These are phyloP conservation scores for Phytophthora chlamydospora DNA, from an alignment of 352 stramenopile genomes.

Conservation along the genomic window DNA sequence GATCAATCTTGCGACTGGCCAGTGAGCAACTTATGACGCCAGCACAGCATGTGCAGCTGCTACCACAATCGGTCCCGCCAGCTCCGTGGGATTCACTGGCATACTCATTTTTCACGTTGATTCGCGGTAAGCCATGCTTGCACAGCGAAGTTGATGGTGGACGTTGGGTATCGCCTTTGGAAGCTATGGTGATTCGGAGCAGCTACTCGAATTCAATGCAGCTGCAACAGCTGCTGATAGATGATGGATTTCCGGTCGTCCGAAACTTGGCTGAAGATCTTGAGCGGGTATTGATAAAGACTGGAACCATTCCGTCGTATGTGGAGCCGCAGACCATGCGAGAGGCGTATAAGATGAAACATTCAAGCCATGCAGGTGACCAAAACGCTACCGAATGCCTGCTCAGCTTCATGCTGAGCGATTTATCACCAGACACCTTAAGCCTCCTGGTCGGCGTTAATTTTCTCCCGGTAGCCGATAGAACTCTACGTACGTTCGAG, in stretches of 20 bases:
- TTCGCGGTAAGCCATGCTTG: conserved; percentile 51
- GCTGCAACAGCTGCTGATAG: conserved; percentile 50
- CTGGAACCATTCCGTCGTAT: conserved; percentile 45
- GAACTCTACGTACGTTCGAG: conserved; percentile 49
- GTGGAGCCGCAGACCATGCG: conserved; percentile 46
- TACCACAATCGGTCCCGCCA: conserved; percentile 53
- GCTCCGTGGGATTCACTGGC: conserved; percentile 61
- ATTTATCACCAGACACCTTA: conserved; percentile 35
- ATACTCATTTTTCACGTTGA: conserved; percentile 44
- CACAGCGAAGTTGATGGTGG: conserved; percentile 47
- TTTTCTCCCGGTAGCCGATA: conserved; percentile 66
- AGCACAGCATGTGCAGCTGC: conserved; percentile 44
- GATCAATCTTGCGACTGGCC: conserved; percentile 46
- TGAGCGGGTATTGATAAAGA: conserved; percentile 57
- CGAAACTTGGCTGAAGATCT: conserved; percentile 53
- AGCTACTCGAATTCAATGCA: conserved; percentile 38
- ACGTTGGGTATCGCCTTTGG: conserved; percentile 45
- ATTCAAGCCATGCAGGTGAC: conserved; percentile 52
- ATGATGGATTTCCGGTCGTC: conserved; percentile 56
- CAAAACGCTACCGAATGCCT: conserved; percentile 40
- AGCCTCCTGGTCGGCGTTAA: conserved; percentile 50
- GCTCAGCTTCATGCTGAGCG: conserved; percentile 58
- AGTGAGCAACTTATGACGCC: conserved; percentile 38
- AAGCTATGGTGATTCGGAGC: conserved; percentile 54
- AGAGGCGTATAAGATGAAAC: conserved; percentile 43